Conservation (phyloP, 2,329 filamentous ascomycete genomes). For the Colletotrichum shisoi region DNA sequence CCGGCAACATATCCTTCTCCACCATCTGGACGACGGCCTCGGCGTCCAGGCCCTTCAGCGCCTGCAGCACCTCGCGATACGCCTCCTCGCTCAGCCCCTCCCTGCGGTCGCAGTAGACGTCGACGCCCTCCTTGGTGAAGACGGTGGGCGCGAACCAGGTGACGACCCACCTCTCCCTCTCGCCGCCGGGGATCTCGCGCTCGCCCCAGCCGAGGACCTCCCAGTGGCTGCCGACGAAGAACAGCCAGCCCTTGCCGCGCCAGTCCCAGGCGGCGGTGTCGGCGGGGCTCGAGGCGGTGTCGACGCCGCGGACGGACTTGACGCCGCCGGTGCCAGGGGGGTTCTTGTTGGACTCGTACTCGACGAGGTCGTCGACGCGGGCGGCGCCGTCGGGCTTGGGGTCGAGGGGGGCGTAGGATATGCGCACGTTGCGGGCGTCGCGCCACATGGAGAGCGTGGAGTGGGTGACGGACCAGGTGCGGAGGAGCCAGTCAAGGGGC, state of each 20-base stretch:
- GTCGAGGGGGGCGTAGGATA: slow-evolving; percentile 72
- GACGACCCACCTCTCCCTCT: slow-evolving; percentile 73
- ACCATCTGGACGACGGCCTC: slow-evolving; percentile 62
- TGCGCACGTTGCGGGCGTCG: slow-evolving; percentile 78
- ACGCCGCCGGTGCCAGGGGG: slow-evolving; percentile 52
- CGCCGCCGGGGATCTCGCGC: slow-evolving; percentile 50
- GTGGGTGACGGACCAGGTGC: slow-evolving; percentile 78
- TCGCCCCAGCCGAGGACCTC: slow-evolving; percentile 81
- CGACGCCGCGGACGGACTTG: slow-evolving; percentile 71
- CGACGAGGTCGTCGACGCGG: slow-evolving; percentile 75
- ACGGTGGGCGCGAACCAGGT: slow-evolving; percentile 85
- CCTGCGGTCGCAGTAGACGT: slow-evolving; percentile 74
- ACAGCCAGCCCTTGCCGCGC: slow-evolving; percentile 78
- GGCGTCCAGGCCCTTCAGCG: slow-evolving; percentile 62
- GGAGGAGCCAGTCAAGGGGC: slow-evolving; percentile 65
- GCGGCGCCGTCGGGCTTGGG: slow-evolving; percentile 50
- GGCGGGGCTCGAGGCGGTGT: slow-evolving; percentile 54
- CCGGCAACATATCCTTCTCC: slow-evolving; percentile 58
- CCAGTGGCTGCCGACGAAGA: slow-evolving; percentile 78
- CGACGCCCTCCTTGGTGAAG: slow-evolving; percentile 83
- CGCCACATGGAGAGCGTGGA: slow-evolving; percentile 83
- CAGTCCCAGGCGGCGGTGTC: slow-evolving; percentile 69
- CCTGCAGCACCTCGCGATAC: slow-evolving; percentile 63
- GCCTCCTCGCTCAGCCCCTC: slow-evolving; percentile 67
- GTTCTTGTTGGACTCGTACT: slow-evolving; percentile 66